These are phyloP conservation scores for Haplosporangium sp. DNA, from an alignment of 371 early-diverging fungal genomes.

Conservation along the genomic window DNA sequence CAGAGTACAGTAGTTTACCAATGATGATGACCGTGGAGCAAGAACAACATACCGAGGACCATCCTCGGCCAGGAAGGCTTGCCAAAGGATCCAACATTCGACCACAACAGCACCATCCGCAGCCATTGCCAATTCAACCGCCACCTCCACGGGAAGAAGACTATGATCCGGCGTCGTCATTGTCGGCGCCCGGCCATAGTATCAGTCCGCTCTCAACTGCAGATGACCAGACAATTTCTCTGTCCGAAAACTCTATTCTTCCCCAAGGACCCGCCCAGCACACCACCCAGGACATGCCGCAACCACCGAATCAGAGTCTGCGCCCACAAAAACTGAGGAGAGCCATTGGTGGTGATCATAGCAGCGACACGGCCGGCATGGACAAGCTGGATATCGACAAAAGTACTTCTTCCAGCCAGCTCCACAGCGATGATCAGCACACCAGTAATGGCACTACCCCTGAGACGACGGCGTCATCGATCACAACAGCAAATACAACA, in stretches of 20 bases:
- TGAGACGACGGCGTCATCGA: not conserved
- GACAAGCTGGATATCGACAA: not conserved
- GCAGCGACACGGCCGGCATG: slow-evolving; percentile 4
- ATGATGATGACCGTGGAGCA: slow-evolving; percentile 40
- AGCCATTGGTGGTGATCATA: not conserved
- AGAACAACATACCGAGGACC: slow-evolving; percentile 13
- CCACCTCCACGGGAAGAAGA: slow-evolving; percentile 3
- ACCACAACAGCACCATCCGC: slow-evolving; percentile 17
- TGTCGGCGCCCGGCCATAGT: slow-evolving; percentile 11
- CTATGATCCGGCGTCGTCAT: slow-evolving; percentile 2
- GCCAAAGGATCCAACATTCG: slow-evolving; percentile 3
- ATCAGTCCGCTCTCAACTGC: slow-evolving; percentile 24
- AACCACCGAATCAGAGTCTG: slow-evolving; percentile 14
- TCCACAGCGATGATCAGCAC: not conserved
- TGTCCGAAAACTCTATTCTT: slow-evolving; percentile 32
- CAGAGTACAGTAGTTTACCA: slow-evolving; percentile 38
- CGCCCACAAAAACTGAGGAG: slow-evolving; percentile 14
- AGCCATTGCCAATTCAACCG: slow-evolving; percentile 6
- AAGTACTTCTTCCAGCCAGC: not conserved
- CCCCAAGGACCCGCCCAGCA: slow-evolving; percentile 17
- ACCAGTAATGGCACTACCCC: not conserved
- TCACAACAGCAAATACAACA: not conserved
- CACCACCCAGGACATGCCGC: slow-evolving; percentile 9
- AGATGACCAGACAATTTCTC: slow-evolving; percentile 42
- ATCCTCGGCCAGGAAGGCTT: slow-evolving; percentile 2